Base-by-base conservation (phyloP, 2,329 filamentous ascomycete species). In the Cladorrhinum sp. region DNA sequence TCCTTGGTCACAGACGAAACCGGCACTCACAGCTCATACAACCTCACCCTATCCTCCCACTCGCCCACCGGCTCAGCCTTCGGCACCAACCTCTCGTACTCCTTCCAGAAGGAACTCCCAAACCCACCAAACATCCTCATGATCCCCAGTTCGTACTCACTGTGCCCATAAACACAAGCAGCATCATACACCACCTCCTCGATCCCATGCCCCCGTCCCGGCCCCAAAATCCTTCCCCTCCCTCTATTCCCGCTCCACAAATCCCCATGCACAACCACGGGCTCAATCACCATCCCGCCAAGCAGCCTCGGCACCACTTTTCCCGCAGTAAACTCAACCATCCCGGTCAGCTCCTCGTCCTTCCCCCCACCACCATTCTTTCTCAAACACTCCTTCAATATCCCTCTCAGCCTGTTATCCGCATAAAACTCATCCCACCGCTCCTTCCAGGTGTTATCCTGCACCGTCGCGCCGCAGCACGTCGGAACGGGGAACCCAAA, bases 71-170 rank as follows among this genome's bases (percentile, higher is more conserved):
- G 93, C 72, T 96, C 90, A 8, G 89, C 87, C 77, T 89, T 96
- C 0, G 89, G 89, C 52, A 93, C 86, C 23, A 92, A 71, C 42
- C 78, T 73, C 72, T 90, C 85, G 72, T 97, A 98, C 71, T 95
- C 91, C 30, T 81, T 81, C 80, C 90, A 86, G 69, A 96, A 96
- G 1, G 71, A 73, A 0, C 73, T 69, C 0, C 86, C 86, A 74
- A 96, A 96, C 0, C 94, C 94, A 0, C 93, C 93, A 81, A 97
- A 98, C 92, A 97, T 96, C 56, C 83, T 85, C 92, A 97, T 97
- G 66, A 96, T 96, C 0, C 94, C 94, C 57, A 96, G 77, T 67
- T 97, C 94, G 73, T 88, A 97, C 77, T 98, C 94, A 1, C 83
- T 89, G 72, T 97, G 93, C 1, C 88, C 91, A 71, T 96, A 97